Conservation (phyloP, 768 basidiomycete species). For the Mycena vulgaris region DNA sequence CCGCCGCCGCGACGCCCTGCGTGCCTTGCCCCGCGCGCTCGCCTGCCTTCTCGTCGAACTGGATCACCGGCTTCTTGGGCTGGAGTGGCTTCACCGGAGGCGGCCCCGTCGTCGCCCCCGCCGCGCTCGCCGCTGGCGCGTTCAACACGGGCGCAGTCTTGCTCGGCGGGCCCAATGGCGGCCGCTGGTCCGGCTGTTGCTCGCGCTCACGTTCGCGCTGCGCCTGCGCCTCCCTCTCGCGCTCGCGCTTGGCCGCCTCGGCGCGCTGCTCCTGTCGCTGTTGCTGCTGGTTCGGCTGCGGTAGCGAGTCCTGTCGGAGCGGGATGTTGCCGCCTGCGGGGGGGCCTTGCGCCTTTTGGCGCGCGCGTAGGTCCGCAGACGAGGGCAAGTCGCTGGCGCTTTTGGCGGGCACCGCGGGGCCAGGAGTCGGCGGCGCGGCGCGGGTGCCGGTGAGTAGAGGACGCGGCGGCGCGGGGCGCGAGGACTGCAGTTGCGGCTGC, state of each 20-base stretch:
- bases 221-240: constrained; percentile 49
- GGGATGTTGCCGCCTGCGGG: constrained; percentile 54
- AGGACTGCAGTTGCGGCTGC: constrained; percentile 66
- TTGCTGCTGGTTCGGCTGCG: constrained; percentile 49
- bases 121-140: constrained; percentile 59
- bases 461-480: constrained; percentile 78
- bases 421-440: constrained; percentile 67
- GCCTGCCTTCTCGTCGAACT: constrained; percentile 67
- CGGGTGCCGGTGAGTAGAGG: constrained; percentile 72
- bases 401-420: constrained; percentile 41
- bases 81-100: constrained; percentile 84
- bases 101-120: constrained; percentile 68
- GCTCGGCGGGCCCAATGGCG: constrained; percentile 42
- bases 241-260: constrained; percentile 50
- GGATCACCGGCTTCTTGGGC: constrained; percentile 76
- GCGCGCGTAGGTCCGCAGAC: constrained; percentile 75
- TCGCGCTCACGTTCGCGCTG: constrained; percentile 54
- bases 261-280: constrained; percentile 50
- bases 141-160: constrained; percentile 56
- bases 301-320: constrained; percentile 67
- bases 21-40: constrained; percentile 54
- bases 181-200: constrained; percentile 43
- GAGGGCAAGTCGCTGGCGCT: constrained; percentile 75
- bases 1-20: constrained; percentile 69
- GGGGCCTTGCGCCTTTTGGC: constrained; percentile 73